phyloP scores from a whole-genome alignment of 768 basidiomycete genomes.

The Punctularia strigosozonata region DNA sequence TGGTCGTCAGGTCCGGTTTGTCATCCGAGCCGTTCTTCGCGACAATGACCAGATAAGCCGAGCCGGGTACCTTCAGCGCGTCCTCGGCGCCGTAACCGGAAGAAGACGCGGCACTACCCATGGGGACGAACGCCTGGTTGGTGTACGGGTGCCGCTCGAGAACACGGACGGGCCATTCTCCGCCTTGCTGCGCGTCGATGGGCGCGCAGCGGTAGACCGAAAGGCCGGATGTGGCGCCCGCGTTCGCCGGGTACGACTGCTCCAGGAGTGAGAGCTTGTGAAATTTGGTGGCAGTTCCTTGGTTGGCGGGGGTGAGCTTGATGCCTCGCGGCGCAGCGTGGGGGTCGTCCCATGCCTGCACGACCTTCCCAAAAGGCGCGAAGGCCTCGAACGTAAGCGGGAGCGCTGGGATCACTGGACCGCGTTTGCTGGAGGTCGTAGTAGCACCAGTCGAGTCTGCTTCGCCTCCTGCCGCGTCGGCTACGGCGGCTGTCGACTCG shows the following conservation, averaged over 20 bases:
- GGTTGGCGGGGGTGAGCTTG: conserved; percentile 75
- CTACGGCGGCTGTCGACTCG: not conserved
- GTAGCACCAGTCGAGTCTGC: not conserved
- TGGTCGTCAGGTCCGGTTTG: conserved; percentile 59
- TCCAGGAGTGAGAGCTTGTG: conserved; percentile 75
- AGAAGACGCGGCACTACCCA: conserved; percentile 43
- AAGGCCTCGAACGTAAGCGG: conserved; percentile 82
- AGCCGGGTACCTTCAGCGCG: conserved; percentile 34
- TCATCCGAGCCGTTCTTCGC: conserved; percentile 70
- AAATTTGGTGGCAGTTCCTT: conserved; percentile 84
- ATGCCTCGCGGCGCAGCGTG: conserved; percentile 55
- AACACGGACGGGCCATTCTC: conserved; percentile 48
- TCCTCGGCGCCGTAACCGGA: conserved; percentile 23
- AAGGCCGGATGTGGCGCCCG: conserved; percentile 52
- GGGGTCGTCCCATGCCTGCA: conserved; percentile 74
- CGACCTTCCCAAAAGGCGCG: conserved; percentile 78
- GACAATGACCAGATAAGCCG: conserved; percentile 74
- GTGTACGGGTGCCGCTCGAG: conserved; percentile 86
- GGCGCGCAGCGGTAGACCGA: conserved; percentile 79
- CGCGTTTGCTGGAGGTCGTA: not conserved
- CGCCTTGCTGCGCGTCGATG: conserved; percentile 31
- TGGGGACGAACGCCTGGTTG: conserved; percentile 90
- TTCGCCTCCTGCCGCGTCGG: not conserved
- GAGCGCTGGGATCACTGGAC: conserved; percentile 35
- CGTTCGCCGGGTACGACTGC: conserved; percentile 48